Evolutionary conservation across 139 green algal genomes (phyloP).

Genomic region (Chlorella ohadii): DNA sequence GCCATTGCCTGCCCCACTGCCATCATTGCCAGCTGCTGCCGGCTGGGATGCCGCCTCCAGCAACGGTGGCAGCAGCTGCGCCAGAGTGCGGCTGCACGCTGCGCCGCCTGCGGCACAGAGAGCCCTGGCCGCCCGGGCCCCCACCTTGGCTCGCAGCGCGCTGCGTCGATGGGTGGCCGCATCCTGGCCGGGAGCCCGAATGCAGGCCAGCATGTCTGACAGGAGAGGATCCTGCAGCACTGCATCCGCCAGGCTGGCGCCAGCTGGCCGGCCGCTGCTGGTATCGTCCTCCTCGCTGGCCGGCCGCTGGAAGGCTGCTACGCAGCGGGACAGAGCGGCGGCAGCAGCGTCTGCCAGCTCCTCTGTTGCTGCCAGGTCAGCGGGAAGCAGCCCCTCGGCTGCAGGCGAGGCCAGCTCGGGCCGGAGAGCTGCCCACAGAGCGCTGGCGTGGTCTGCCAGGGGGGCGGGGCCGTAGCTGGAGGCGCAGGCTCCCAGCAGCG

Average conservation of each 20-base stretch:
- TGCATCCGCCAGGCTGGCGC: constrained; percentile 4
- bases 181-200: neutral
- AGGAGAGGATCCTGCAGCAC: constrained; percentile 10
- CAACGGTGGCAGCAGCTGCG: constrained; percentile 28
- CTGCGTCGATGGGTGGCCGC: constrained; percentile 9
- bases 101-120: neutral
- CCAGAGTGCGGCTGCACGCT: neutral
- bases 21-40: neutral
- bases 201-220: constrained; percentile 17
- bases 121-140: neutral
- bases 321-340: constrained; percentile 8
- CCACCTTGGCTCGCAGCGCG: neutral
- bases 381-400: constrained; percentile 20
- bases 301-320: constrained; percentile 2
- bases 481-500: constrained; percentile 22
- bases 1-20: neutral
- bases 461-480: constrained; percentile 8
- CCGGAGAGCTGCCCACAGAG: constrained; percentile 16
- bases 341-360: constrained; percentile 14
- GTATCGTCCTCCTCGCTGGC: neutral
- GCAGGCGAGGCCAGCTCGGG: constrained; percentile 22
- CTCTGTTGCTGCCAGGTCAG: constrained; percentile 1
- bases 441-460: constrained; percentile 1
- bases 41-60: neutral
- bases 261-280: neutral